Percentiles rank a stretch among this genome's conserved stretches.
Conservation (phyloP, 78 protist species). For the Dictyostelium capitatum region DNA sequence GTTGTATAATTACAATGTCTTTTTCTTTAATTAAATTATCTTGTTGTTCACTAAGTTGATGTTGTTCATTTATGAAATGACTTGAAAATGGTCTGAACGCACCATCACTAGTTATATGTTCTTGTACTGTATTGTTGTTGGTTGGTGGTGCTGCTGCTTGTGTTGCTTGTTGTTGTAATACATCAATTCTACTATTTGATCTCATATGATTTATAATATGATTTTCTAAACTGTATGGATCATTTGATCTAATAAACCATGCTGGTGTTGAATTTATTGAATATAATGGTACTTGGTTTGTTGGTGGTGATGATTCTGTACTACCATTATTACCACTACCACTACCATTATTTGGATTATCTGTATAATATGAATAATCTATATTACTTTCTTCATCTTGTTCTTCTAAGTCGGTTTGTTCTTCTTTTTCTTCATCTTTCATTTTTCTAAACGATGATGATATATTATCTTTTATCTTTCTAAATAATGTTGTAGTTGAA, state of each 20-base stretch:
- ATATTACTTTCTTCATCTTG: constrained; percentile 1
- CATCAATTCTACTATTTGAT: constrained; percentile 9
- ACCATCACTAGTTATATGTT: background rate
- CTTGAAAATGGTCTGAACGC: background rate
- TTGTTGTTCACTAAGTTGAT: constrained; percentile 10
- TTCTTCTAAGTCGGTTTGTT: background rate
- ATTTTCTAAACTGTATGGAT: constrained; percentile 26
- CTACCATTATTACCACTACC: background rate
- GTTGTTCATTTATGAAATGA: background rate
- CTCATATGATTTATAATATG: constrained; percentile 18
- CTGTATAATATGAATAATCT: constrained; percentile 14
- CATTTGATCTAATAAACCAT: constrained; percentile 14
- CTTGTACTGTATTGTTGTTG: background rate
- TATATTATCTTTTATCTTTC: constrained; percentile 12
- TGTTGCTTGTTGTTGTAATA: background rate
- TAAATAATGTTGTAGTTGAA: background rate
- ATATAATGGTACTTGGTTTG: constrained; percentile 23
- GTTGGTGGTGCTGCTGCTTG: background rate
- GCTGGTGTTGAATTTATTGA: constrained; percentile 15
- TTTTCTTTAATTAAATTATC: constrained; percentile 24
- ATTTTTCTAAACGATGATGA: constrained; percentile 16
- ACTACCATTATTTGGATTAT: background rate
- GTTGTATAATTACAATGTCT: constrained; percentile 3
- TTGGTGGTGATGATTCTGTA: background rate
- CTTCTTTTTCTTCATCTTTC: background rate